A percentile compares a stretch with the other conserved stretches of the same genome.
Evolutionary conservation across 2,329 filamentous ascomycete species (phyloP).

Genomic region (Colletotrichum cordylinicola): DNA sequence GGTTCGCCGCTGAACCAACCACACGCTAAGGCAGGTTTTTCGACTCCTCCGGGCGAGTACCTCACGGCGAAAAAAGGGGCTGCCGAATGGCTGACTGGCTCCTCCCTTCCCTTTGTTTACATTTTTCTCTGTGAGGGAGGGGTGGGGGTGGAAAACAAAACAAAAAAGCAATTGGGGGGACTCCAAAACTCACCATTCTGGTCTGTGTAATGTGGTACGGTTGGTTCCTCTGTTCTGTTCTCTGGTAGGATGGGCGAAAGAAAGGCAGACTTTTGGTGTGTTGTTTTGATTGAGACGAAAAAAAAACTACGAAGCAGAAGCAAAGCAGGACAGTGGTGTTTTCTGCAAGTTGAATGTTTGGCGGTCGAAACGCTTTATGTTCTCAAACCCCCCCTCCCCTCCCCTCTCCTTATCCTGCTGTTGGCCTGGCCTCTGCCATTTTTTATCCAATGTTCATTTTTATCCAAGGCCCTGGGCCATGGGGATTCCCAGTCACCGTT

Average conservation of each 20-base stretch:
- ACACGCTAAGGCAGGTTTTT: constrained; percentile 13
- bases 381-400: not conserved
- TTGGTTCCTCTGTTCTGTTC: not conserved
- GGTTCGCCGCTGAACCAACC: constrained; percentile 17
- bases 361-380: constrained; percentile 21
- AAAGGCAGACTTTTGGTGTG: not conserved
- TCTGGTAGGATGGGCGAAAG: not conserved
- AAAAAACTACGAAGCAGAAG: not conserved
- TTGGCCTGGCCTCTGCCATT: not conserved
- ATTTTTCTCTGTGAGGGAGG: not conserved
- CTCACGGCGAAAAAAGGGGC: not conserved
- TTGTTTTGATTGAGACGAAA: not conserved
- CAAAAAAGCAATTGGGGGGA: constrained; percentile 11
- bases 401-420: not conserved
- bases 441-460: not conserved
- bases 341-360: constrained; percentile 10
- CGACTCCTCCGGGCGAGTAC: not conserved
- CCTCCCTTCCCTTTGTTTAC: constrained; percentile 21
- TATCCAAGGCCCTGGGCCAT: constrained; percentile 14
- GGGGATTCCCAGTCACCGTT: constrained; percentile 17
- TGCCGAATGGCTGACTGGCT: constrained; percentile 6
- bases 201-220: constrained; percentile 11
- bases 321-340: constrained; percentile 4
- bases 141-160: not conserved
- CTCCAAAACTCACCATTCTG: constrained; percentile 41